A percentile compares a stretch with the other conserved stretches of the same genome.
Evolutionary conservation across 768 basidiomycete genomes (phyloP).

Genomic region (Leucogyrophana mollusca): DNA sequence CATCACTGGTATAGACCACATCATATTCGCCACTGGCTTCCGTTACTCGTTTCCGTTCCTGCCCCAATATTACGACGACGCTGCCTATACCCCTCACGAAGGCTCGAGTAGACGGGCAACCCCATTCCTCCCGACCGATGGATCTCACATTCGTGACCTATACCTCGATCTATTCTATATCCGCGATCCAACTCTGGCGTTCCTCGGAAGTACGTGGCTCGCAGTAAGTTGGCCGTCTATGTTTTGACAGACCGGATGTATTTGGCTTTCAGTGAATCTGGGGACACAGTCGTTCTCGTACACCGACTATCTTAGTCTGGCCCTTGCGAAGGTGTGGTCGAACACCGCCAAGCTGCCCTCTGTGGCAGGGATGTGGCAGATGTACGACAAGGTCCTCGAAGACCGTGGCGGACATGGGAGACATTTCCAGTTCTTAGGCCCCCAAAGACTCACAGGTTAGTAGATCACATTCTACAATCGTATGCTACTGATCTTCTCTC

Average conservation of each 20-base stretch:
- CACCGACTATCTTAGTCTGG: constrained; percentile 34
- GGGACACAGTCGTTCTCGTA: constrained; percentile 41
- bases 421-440: constrained; percentile 35
- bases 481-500: not conserved
- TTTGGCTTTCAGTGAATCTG: constrained; percentile 29
- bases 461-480: not conserved
- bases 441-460: constrained; percentile 27
- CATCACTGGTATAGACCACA: constrained; percentile 33
- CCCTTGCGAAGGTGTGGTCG: constrained; percentile 38
- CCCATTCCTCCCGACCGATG: constrained; percentile 35
- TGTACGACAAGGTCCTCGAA: constrained; percentile 28
- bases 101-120: not conserved
- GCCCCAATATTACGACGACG: constrained; percentile 32
- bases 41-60: constrained; percentile 47
- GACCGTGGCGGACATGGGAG: constrained; percentile 36
- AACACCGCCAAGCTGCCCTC: constrained; percentile 34
- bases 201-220: constrained; percentile 31
- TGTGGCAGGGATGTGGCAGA: constrained; percentile 30
- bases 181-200: constrained; percentile 42
- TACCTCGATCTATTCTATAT: constrained; percentile 43
- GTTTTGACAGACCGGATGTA: not conserved
- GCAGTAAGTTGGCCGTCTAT: not conserved
- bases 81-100: not conserved
- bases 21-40: constrained; percentile 43
- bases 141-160: constrained; percentile 38